phyloP scores from a whole-genome alignment of 495 filamentous ascomycete genomes.

The Penicillium fimorum region DNA sequence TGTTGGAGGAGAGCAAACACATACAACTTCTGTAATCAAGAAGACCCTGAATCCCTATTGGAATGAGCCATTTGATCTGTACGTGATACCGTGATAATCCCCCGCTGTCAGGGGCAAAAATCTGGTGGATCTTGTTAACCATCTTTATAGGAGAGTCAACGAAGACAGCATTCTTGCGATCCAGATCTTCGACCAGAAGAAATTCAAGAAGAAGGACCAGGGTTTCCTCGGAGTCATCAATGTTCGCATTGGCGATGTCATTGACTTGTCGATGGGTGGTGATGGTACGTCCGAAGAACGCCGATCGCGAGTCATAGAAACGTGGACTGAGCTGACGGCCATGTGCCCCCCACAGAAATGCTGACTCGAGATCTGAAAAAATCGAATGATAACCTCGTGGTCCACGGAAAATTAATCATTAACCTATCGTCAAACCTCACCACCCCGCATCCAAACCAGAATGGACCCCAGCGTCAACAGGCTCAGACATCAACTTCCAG shows the following conservation, averaged over 20 bases:
- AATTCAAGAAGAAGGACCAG: constrained; percentile 99
- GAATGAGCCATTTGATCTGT: constrained; percentile 99
- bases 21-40: constrained; percentile 92
- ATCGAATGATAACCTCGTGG: constrained; percentile 95
- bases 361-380: constrained; percentile 98
- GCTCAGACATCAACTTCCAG: constrained; percentile 40
- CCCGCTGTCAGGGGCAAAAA: constrained; percentile 22
- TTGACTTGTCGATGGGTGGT: constrained; percentile 82
- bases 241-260: constrained; percentile 86
- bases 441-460: constrained; percentile 50
- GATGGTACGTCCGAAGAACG: constrained; percentile 66
- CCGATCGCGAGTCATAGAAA: constrained; percentile 7
- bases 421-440: constrained; percentile 88
- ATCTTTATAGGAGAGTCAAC: constrained; percentile 63
- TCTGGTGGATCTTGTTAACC: constrained; percentile 1
- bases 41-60: constrained; percentile 97
- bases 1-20: constrained; percentile 93
- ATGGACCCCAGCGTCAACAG: constrained; percentile 39
- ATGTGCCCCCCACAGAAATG: constrained; percentile 63
- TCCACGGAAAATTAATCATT: constrained; percentile 95
- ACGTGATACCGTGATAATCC: constrained; percentile 37
- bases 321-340: constrained; percentile 17
- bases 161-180: constrained; percentile 96
- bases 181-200: constrained; percentile 99
- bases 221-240: constrained; percentile 98